A percentile compares a stretch with the other conserved stretches of the same genome.
Evolutionary conservation across 179 eudicot genomes (phyloP).

Genomic region (Beta corolliflora): DNA sequence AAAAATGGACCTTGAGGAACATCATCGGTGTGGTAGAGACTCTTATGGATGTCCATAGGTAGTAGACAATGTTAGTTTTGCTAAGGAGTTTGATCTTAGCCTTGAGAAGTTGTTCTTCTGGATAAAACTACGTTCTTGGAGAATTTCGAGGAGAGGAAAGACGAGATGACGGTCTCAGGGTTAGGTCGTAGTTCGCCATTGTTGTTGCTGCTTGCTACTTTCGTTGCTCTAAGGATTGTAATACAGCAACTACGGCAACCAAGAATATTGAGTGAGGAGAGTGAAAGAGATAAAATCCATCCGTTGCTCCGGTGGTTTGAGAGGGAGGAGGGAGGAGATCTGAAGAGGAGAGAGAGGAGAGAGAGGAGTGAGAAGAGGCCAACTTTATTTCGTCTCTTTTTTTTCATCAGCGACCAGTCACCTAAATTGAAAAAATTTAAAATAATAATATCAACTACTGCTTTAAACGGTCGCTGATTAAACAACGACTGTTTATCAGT

Average conservation of each 20-base stretch:
- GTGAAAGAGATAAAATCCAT: background rate
- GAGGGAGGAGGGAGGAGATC: too few relatives aligned
- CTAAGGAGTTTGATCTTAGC: conserved; percentile 82
- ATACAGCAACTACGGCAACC: background rate
- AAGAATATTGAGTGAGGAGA: background rate
- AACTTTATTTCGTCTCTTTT: too few relatives aligned
- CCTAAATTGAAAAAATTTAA: too few relatives aligned
- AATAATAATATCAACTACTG: too few relatives aligned
- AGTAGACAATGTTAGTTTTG: conserved; percentile 92
- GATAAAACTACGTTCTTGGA: conserved; percentile 50
- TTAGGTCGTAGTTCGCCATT: conserved; percentile 81
- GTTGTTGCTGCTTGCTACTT: conserved; percentile 9
- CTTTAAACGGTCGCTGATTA: too few relatives aligned
- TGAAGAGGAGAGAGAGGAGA: too few relatives aligned
- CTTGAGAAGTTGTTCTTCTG: conserved; percentile 48
- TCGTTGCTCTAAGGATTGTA: background rate
- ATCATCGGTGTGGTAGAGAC: conserved; percentile 77
- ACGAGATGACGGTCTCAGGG: conserved; percentile 74
- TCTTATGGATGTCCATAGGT: conserved; percentile 95
- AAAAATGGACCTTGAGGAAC: conserved; percentile 70
- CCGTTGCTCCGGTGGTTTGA: too few relatives aligned
- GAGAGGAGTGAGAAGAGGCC: too few relatives aligned
- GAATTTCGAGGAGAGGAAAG: conserved; percentile 79
- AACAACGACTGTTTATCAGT: too few relatives aligned
- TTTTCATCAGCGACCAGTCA: too few relatives aligned